A percentile compares a stretch with the other conserved stretches of the same genome.
These are phyloP conservation scores for Gynostemma pentaphyllum DNA, from an alignment of 306 rosid genomes.

Conservation along the genomic window DNA sequence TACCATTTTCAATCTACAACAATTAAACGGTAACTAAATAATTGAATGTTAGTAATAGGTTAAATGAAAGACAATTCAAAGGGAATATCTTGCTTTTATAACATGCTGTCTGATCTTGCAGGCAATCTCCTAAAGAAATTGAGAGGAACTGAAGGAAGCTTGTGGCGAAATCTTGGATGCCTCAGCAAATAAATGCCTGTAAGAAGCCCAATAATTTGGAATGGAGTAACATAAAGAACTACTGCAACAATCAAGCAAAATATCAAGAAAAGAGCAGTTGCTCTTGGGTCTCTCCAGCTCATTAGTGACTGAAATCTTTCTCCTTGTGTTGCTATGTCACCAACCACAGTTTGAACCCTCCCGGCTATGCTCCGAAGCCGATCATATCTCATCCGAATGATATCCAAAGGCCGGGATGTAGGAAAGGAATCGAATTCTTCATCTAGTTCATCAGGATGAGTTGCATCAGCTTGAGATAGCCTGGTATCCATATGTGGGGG, in stretches of 20 bases:
- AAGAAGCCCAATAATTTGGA: conserved; percentile 57
- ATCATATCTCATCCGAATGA: conserved; percentile 70
- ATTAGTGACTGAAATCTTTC: conserved; percentile 67
- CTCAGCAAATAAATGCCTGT: conserved; percentile 47
- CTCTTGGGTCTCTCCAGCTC: conserved; percentile 96
- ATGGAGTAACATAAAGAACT: conserved; percentile 73
- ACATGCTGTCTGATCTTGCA: conserved; percentile 80
- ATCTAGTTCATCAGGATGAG: conserved; percentile 72
- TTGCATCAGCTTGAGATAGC: conserved; percentile 70
- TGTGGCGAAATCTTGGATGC: conserved; percentile 72
- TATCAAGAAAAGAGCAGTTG: conserved; percentile 50
- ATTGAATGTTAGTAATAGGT: not conserved
- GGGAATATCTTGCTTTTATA: conserved; percentile 20
- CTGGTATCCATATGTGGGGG: conserved; percentile 90
- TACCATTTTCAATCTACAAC: not conserved
- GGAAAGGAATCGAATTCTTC: conserved; percentile 87
- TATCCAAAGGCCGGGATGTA: conserved; percentile 44
- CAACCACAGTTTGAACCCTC: conserved; percentile 73
- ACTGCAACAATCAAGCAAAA: conserved; percentile 63
- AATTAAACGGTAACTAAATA: not conserved
- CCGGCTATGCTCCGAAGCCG: conserved; percentile 76
- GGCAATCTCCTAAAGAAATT: conserved; percentile 83
- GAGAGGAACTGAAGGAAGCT: conserved; percentile 65
- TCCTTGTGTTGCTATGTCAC: conserved; percentile 87
- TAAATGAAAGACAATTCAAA: not conserved